Evolutionary conservation across 2,329 filamentous ascomycete genomes (phyloP).

Genomic region (Lachnellula occidentalis): DNA sequence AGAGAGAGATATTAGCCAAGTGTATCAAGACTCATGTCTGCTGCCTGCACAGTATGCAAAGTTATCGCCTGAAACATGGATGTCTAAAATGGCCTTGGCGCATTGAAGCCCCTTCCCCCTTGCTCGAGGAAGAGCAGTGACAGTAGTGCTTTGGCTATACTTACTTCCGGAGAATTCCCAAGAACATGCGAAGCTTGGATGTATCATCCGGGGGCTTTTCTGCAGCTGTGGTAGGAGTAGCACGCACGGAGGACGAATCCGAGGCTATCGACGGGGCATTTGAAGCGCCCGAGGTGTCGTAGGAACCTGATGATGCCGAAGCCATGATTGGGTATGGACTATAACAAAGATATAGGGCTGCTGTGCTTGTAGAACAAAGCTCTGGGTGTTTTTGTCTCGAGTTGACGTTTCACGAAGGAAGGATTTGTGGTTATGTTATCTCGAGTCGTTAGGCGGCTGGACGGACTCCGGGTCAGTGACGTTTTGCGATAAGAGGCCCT

Average conservation of each 20-base stretch:
- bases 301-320: slow-evolving; percentile 26
- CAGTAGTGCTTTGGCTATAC: slow-evolving; percentile 27
- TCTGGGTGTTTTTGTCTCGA: neutral
- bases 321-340: slow-evolving; percentile 17
- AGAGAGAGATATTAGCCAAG: neutral
- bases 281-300: slow-evolving; percentile 23
- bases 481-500: no score
- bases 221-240: slow-evolving; percentile 19
- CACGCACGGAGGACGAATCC: slow-evolving; percentile 17
- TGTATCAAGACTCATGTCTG: slow-evolving; percentile 2
- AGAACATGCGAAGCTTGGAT: slow-evolving; percentile 83
- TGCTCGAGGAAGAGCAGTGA: neutral
- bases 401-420: neutral
- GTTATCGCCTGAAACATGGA: neutral
- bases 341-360: neutral
- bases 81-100: neutral
- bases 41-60: slow-evolving; percentile 8
- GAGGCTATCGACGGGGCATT: slow-evolving; percentile 24
- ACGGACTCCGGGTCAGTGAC: neutral
- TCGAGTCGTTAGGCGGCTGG: neutral
- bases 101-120: neutral
- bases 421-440: neutral
- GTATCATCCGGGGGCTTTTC: slow-evolving; percentile 68
- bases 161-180: slow-evolving; percentile 84
- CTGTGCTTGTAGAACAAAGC: neutral